Base-by-base conservation (phyloP, 1,139 yeast species). In the Geotrichum histeridarum region DNA sequence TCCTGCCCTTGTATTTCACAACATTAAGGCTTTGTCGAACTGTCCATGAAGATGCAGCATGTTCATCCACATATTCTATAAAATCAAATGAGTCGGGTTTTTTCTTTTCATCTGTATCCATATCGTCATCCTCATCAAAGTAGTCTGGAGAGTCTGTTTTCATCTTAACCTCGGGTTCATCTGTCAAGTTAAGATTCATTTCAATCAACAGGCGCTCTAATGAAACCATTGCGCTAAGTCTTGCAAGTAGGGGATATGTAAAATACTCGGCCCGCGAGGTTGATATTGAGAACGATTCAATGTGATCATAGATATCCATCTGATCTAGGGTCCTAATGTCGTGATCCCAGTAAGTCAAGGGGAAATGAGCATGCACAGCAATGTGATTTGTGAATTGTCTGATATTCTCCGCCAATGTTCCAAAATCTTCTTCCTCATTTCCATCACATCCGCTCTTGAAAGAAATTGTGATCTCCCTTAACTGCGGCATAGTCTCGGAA, bases 311-410 rank as follows among this genome's bases (percentile, higher is more conserved):
- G 30, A 41, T 41, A 17, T 41, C 18, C 43, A 41, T 18, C 14
- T 17, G n/a, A 9, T 15, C 12, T 8, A 41, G 43, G 4, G 15
- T 17, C 7, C 30, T 14, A 2, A 8, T 41, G 14, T 41, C 43
- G 8, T 41, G 43, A 18, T 41, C 43, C 43, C 43, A 41, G 15
- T 41, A 41, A 4, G 43, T 41, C 30, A 41, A 27, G 8, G 43
- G 43, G 27, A 41, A 14, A n/a, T n/a, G 12, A 3, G 18, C 14
- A 41, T 41, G 32, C 14, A 17, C 14, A 8, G 8, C 18, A 8
- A 41, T 17, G 22, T 27, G 6, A 8, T 27, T 2, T 8, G 30
- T 2, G 14, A 14, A 41, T 27, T 41, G 12, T 18, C 32, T 41
- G 12, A 41, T 41, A 8, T 27, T 27, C 3, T 15, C 8, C n/a